These are phyloP conservation scores for Leucogyrophana mollusca DNA, from an alignment of 768 basidiomycete species.

Conservation along the genomic window DNA sequence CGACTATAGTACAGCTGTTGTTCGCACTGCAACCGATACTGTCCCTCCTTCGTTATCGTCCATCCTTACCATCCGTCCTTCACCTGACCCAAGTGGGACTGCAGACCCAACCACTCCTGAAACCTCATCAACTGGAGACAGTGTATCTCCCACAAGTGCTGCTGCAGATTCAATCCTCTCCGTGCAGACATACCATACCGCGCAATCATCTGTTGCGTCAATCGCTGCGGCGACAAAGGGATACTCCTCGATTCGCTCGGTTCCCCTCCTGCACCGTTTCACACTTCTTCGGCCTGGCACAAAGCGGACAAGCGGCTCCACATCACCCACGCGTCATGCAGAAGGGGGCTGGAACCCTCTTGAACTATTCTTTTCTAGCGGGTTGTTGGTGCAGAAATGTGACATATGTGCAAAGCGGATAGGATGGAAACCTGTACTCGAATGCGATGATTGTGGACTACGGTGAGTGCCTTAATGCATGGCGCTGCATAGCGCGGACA, in stretches of 20 bases:
- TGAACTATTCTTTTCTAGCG: slow-evolving; percentile 76
- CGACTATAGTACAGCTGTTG: slow-evolving; percentile 70
- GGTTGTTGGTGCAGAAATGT: slow-evolving; percentile 71
- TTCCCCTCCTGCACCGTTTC: slow-evolving; percentile 78
- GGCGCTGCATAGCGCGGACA: too few species aligned
- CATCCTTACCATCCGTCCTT: slow-evolving; percentile 66
- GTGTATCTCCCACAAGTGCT: slow-evolving; percentile 36
- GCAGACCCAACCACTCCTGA: slow-evolving; percentile 41
- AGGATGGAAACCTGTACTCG: slow-evolving; percentile 82
- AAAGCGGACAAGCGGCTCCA: slow-evolving; percentile 44
- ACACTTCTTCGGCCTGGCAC: slow-evolving; percentile 79
- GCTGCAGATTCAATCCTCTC: slow-evolving; percentile 48
- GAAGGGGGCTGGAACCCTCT: slow-evolving; percentile 70
- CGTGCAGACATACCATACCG: slow-evolving; percentile 64
- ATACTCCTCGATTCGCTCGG: slow-evolving; percentile 61
- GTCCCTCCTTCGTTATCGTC: slow-evolving; percentile 63
- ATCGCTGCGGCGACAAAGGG: slow-evolving; percentile 73
- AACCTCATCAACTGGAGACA: slow-evolving; percentile 23
- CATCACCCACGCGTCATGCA: slow-evolving; percentile 21
- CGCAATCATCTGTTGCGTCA: slow-evolving; percentile 46
- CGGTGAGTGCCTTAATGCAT: too few species aligned
- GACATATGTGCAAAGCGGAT: slow-evolving; percentile 80
- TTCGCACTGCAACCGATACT: slow-evolving; percentile 44
- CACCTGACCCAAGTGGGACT: slow-evolving; percentile 47
- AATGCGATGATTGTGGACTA: slow-evolving; percentile 88